Evolutionary conservation across 306 rosid species (phyloP), one percentile per base, ranked within the genome.

Genomic region (Cyclanthera cordifolia): DNA sequence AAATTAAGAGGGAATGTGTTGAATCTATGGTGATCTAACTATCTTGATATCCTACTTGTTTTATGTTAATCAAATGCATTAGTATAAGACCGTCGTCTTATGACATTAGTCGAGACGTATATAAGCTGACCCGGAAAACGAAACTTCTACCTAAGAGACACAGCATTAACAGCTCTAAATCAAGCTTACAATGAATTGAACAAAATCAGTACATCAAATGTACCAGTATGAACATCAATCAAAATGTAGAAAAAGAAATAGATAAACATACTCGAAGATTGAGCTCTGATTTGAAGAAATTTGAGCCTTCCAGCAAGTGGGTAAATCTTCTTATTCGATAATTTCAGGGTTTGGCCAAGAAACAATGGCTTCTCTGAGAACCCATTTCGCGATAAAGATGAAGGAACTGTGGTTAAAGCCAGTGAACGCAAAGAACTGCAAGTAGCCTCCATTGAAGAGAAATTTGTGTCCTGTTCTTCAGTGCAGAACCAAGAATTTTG

Each of bases 241-340:
- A 13, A 53, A 71, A 71, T 77, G 78, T 27, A 34, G 54, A 21
- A 65, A 76, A 16, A 53, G 8, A 21, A 57, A 13, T 30, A 14
- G 39, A 14, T 19, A 34, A 0, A 74, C 23, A 67, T 73, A 89
- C 98, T 87, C 51, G 96, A 84, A 76, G 86, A 84, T 79, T 85
- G 93, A 79, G 88, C 83, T 75, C 73, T 78, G 74, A 75, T 25
- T n/a, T 51, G 74, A 58, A 70, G 82, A 74, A 74, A 78, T 70
- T 73, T 82, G 81, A 83, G 81, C 74, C 68, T 76, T 30, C 73
- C 43, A 75, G 77, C 20, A 74, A 5, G 57, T 25, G 81, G 84
- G 74, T 69, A 54, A 56, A 53, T 73, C 48, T 69, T 72, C 57
- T 75, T 81, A 79, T 73, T 69, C 50, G 83, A 78, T 55, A 83